Base-by-base conservation (phyloP, 75 land plant genomes). In the Sequoia sempervirens region DNA sequence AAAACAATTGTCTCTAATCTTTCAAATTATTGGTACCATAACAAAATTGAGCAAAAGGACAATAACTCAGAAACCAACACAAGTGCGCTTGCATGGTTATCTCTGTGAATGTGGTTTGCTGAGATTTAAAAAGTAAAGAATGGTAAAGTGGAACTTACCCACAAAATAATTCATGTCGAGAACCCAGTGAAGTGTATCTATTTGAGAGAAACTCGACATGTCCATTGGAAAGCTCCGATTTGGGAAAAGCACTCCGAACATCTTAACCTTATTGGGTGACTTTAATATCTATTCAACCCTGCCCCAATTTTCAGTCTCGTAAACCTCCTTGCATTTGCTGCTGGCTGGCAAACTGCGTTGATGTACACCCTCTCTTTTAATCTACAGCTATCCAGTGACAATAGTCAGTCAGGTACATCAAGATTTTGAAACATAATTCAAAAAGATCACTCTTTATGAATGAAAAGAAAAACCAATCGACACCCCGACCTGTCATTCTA, bases 191-290 rank as follows among this genome's bases (percentile, higher is more conserved):
- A 83, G 82, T 68, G 91, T 87, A 85, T 96, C 96, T 82, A 96
- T 94, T 80, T 95, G 99, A 86, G 92, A 30, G 91, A 95, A 95
- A 82, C 90, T 83, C 53, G 96, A 91, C 79, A 89, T 86, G 86
- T 97, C 98, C 85, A 97, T 86, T 1, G 99, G 98, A 84, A 90
- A 96, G 85, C 96, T 96, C 23, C 95, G 91, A n/a, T 92, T 92
- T 23, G 99, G 98, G 64, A 97, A 97, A 46, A 97, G 85, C 1
- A 94, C 94, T 3, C 99, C 99, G 82, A 97, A 97, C 94, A 97
- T 94, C 37, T 79, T 80, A 47, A 52, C 32, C 28, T 61, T 61
- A 6, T 70, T 70, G 30, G 26, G 9, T 32, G 36, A 23, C 2
- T 70, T 64, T 70, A 7, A 10, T 32, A 30, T 30, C 12, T 11